phyloP scores from a whole-genome alignment of 2,329 filamentous ascomycete genomes.

The Grosmannia serpens region DNA sequence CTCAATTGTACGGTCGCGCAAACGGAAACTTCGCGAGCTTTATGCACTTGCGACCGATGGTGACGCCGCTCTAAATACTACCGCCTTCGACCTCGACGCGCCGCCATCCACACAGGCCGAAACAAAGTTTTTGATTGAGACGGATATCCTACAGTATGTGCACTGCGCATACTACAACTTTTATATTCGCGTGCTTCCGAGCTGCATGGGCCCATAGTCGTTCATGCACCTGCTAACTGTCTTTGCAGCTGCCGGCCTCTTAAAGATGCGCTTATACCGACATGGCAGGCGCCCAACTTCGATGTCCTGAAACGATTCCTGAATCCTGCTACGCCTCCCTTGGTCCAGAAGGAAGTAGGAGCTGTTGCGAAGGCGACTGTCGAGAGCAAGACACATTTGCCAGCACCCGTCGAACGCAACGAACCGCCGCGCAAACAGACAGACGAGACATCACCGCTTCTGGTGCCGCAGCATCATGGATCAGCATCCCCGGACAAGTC shows the following conservation, averaged over 20 bases:
- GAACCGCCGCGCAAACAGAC: background rate
- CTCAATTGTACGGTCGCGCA: constrained; percentile 70
- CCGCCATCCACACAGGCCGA: constrained; percentile 39
- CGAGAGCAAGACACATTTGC: constrained; percentile 1
- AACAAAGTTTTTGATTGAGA: constrained; percentile 42
- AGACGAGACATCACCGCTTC: background rate
- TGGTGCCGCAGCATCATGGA: background rate
- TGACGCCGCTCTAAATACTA: constrained; percentile 47
- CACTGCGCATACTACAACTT: constrained; percentile 8
- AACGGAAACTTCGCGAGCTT: constrained; percentile 82
- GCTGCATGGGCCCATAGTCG: background rate
- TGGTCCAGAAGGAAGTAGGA: constrained; percentile 8
- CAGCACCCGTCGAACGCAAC: background rate
- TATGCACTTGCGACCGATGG: constrained; percentile 67
- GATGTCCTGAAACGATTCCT: constrained; percentile 29
- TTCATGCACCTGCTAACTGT: constrained; percentile 10
- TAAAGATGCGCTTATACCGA: constrained; percentile 41
- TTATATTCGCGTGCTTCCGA: background rate
- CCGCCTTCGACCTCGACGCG: constrained; percentile 46
- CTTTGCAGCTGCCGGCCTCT: constrained; percentile 33
- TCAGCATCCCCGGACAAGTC: background rate
- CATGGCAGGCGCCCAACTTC: constrained; percentile 32
- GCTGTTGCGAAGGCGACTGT: background rate
- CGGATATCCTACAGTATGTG: constrained; percentile 50
- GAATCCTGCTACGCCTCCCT: constrained; percentile 15